Percentiles rank a stretch among this genome's conserved stretches.
These are phyloP conservation scores for Pythium plurisporium DNA, from an alignment of 352 stramenopile genomes.

Conservation along the genomic window DNA sequence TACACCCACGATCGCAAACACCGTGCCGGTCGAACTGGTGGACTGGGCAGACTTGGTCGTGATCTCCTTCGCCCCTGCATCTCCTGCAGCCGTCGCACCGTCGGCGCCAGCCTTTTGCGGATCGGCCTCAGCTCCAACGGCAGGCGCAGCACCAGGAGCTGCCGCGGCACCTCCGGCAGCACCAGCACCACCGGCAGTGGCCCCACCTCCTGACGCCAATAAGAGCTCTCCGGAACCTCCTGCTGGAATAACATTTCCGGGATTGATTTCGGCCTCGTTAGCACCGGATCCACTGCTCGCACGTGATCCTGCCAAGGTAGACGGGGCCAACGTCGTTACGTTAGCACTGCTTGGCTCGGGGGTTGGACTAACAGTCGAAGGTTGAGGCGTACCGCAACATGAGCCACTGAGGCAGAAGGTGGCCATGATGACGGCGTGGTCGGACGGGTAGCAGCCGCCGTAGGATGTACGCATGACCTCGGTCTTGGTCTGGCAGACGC, in stretches of 20 bases:
- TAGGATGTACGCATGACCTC: constrained; percentile 53
- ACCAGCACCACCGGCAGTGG: neutral
- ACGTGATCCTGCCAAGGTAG: neutral
- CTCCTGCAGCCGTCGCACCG: neutral
- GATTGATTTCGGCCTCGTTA: constrained; percentile 13
- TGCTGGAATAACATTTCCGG: constrained; percentile 13
- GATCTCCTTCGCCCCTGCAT: constrained; percentile 23
- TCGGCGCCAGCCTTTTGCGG: neutral
- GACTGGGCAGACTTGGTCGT: constrained; percentile 37
- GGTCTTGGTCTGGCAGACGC: constrained; percentile 48
- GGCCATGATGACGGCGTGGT: constrained; percentile 57
- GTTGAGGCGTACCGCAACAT: constrained; percentile 33
- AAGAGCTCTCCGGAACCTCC: neutral
- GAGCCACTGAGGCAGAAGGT: constrained; percentile 56
- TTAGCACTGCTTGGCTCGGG: neutral
- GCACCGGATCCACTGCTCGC: neutral
- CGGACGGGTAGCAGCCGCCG: constrained; percentile 47
- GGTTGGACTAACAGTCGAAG: neutral
- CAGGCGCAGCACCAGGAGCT: neutral
- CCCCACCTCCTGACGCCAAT: neutral
- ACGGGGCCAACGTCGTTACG: neutral
- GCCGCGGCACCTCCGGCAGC: neutral
- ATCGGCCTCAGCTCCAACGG: neutral
- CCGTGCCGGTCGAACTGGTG: constrained; percentile 33
- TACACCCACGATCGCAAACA: constrained; percentile 46